Evolutionary conservation across 345 rosid species (phyloP).

Genomic region (Populus alba): DNA sequence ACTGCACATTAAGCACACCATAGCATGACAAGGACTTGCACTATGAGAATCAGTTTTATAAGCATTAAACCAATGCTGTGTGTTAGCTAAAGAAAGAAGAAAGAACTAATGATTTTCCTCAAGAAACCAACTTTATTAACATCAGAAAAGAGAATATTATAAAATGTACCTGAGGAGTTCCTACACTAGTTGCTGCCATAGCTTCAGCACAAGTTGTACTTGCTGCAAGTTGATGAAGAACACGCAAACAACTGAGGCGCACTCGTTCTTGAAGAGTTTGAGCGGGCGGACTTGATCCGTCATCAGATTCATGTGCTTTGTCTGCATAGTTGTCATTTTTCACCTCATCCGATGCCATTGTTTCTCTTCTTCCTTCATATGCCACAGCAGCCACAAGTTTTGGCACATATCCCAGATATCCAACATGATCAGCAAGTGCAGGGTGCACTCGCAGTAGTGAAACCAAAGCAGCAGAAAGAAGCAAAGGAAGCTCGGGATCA

Average conservation of each 20-base stretch:
- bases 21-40: no score
- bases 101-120: not conserved
- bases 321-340: conserved; percentile 48
- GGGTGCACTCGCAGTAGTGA: conserved; percentile 97
- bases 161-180: conserved; percentile 75
- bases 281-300: conserved; percentile 46
- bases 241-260: conserved; percentile 97
- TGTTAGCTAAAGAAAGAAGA: not conserved
- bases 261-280: conserved; percentile 97
- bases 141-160: not conserved
- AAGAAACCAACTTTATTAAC: not conserved
- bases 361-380: conserved; percentile 84
- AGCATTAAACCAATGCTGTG: no score
- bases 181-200: conserved; percentile 97
- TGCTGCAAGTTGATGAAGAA: conserved; percentile 96
- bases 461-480: conserved; percentile 98
- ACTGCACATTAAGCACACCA: no score
- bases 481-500: conserved; percentile 92
- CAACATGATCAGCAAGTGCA: conserved; percentile 95
- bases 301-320: conserved; percentile 48
- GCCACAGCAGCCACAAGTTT: conserved; percentile 98
- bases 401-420: conserved; percentile 96
- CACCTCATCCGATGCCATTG: conserved; percentile 74
- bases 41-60: no score
- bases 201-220: conserved; percentile 98